Conservation (phyloP, 2,329 filamentous ascomycete genomes). For the Pseudogymnoascus sp. region DNA sequence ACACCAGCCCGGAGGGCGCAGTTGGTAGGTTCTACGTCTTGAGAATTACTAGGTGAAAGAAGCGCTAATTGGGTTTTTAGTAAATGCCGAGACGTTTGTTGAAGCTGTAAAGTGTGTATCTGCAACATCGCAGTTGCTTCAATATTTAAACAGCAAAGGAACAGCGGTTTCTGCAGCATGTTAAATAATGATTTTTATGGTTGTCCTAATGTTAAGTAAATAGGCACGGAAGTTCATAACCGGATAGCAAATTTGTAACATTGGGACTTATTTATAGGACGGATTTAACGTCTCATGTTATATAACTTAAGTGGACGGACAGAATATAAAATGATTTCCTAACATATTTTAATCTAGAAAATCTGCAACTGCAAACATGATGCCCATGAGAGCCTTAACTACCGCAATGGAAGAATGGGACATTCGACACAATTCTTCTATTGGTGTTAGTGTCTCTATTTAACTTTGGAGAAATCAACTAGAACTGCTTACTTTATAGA, state of each 20-base stretch:
- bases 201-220: background rate
- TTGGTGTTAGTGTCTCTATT: background rate
- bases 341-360: background rate
- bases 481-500: background rate
- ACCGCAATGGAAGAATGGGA: background rate
- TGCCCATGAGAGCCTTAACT: background rate
- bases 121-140: background rate
- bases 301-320: too few species aligned
- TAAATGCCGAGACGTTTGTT: conserved; percentile 15
- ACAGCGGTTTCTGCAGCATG: background rate
- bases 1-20: conserved; percentile 23
- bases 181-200: background rate
- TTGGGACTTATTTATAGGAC: background rate
- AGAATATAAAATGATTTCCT: background rate
- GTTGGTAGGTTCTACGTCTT: background rate
- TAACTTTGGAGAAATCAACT: background rate
- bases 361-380: background rate
- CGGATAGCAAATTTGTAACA: background rate
- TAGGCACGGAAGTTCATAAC: background rate
- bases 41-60: background rate
- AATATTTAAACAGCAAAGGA: background rate
- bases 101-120: conserved; percentile 20
- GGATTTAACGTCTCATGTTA: background rate
- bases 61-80: background rate
- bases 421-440: background rate